Evolutionary conservation across 1,284 basidiomycete genomes (phyloP).

Genomic region (Pascua guehoae): DNA sequence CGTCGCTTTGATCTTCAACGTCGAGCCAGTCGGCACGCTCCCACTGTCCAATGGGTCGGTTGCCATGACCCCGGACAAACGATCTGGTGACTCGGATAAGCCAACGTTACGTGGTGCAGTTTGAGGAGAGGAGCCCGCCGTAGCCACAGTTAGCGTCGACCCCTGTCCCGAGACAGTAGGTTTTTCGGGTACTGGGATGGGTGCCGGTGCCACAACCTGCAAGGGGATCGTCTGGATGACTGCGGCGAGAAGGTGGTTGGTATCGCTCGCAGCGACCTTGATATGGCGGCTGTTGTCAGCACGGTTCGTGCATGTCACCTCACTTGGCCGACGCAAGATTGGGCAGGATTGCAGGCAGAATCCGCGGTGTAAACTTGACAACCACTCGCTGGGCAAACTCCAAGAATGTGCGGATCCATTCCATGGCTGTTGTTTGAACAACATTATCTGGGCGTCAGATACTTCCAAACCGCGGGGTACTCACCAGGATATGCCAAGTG

Average conservation of each 20-base stretch:
- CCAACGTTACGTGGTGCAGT: conserved; percentile 20
- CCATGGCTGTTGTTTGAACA: conserved; percentile 79
- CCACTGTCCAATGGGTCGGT: conserved; percentile 33
- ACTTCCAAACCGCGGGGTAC: conserved; percentile 34
- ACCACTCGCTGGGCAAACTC: conserved; percentile 85
- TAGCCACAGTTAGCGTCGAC: conserved; percentile 10
- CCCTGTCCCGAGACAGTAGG: neutral
- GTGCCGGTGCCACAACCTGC: conserved; percentile 56
- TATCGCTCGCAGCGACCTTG: conserved; percentile 76
- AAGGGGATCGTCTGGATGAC: conserved; percentile 78
- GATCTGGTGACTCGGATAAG: conserved; percentile 10
- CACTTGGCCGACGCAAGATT: conserved; percentile 68
- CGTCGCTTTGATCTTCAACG: conserved; percentile 10
- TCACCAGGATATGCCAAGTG: conserved; percentile 80
- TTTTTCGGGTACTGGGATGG: neutral
- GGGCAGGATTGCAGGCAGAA: conserved; percentile 87
- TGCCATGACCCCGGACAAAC: conserved; percentile 2
- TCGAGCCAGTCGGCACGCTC: conserved; percentile 4
- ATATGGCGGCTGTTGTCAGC: conserved; percentile 61
- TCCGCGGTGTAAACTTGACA: conserved; percentile 87
- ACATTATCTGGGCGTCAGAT: conserved; percentile 64
- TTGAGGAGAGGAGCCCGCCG: conserved; percentile 30
- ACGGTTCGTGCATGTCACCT: conserved; percentile 2
- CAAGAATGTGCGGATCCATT: conserved; percentile 91
- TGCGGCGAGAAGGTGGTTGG: conserved; percentile 77